A percentile compares a stretch with the other conserved stretches of the same genome.
phyloP scores from a whole-genome alignment of 768 basidiomycete genomes.

The Gloeopeniophorella convolvens region DNA sequence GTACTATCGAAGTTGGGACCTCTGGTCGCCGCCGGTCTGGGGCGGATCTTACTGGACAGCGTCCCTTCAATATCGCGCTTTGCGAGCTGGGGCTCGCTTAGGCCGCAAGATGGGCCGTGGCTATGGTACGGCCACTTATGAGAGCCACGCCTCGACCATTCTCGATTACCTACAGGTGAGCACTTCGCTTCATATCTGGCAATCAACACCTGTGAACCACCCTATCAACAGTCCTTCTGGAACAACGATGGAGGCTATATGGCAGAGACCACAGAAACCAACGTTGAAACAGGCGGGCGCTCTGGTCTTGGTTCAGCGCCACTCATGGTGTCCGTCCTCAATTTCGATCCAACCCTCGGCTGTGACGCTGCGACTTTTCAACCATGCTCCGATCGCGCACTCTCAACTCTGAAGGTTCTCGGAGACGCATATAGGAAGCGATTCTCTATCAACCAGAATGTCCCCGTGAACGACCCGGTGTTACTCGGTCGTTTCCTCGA shows the following conservation, averaged over 20 bases:
- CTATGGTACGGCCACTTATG: neutral
- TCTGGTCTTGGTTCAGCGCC: neutral
- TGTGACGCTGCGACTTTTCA: neutral
- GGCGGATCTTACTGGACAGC: neutral
- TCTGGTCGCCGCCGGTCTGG: neutral
- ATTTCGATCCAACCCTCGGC: neutral
- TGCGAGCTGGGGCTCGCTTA: neutral
- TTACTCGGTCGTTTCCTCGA: neutral
- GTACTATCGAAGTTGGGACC: no score
- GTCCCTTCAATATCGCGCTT: neutral
- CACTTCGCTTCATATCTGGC: neutral
- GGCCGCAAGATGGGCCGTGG: neutral
- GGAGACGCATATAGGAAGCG: neutral
- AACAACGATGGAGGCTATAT: neutral
- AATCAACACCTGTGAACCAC: neutral
- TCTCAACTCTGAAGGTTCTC: neutral
- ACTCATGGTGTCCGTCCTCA: neutral
- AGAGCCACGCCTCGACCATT: neutral
- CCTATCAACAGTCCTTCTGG: neutral
- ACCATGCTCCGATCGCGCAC: neutral
- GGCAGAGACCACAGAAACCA: neutral
- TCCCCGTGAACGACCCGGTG: neutral
- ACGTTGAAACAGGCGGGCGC: neutral
- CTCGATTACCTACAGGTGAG: neutral
- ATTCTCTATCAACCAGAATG: neutral